A percentile compares a stretch with the other conserved stretches of the same genome.
Conservation (phyloP, 257 asterid species). For the Nicotiana undulata region DNA sequence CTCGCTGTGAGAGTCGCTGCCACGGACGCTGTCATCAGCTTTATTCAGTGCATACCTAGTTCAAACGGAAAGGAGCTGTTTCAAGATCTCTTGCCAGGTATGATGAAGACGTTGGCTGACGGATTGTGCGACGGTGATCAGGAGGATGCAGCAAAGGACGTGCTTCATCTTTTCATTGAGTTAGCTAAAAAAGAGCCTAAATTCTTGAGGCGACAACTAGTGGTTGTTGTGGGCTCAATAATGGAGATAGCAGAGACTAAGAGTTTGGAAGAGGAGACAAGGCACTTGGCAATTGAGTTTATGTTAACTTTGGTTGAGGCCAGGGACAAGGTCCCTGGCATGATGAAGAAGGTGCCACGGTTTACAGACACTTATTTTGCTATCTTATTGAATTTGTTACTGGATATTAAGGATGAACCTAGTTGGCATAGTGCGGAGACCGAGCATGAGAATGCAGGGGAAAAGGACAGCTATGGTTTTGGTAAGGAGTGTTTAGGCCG, state of each 20-base stretch:
- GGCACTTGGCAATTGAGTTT: too few relatives aligned
- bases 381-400: conserved; percentile 15
- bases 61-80: conserved; percentile 55
- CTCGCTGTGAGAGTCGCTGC: too few relatives aligned
- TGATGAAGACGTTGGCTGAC: conserved; percentile 91
- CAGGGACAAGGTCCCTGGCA: conserved; percentile 79
- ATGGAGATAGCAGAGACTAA: conserved; percentile 85
- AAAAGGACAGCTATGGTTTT: conserved; percentile 63
- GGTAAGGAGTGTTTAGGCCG: conserved; percentile 91
- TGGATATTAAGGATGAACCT: too few relatives aligned
- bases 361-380: conserved; percentile 67
- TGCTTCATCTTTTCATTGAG: not conserved
- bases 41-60: too few relatives aligned
- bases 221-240: conserved; percentile 85
- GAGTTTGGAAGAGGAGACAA: conserved; percentile 57
- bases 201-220: conserved; percentile 79
- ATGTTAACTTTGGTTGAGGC: too few relatives aligned
- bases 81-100: conserved; percentile 80
- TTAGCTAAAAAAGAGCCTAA: conserved; percentile 83
- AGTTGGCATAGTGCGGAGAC: conserved; percentile 82
- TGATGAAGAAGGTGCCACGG: conserved; percentile 96
- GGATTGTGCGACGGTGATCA: conserved; percentile 51
- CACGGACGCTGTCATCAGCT: too few relatives aligned
- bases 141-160: conserved; percentile 91
- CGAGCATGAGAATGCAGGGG: conserved; percentile 94